A percentile compares a stretch with the other conserved stretches of the same genome.
Conservation (phyloP, 202 grass and related monocot species). For the Bolboschoenoplectus hybrid region DNA sequence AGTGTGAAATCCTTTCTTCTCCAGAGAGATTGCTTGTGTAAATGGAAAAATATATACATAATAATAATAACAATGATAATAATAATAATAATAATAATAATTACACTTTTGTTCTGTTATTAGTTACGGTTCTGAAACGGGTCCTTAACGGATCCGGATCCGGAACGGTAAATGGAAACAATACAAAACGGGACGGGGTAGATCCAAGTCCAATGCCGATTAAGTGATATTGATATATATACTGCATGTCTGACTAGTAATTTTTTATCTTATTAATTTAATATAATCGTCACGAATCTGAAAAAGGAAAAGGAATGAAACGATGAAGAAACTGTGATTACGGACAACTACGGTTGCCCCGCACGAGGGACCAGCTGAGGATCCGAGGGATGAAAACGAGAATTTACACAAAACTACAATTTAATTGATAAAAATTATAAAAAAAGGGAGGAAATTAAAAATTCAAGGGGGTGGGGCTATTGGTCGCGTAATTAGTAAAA, state of each 20-base stretch:
- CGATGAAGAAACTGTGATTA: neutral
- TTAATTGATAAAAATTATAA: neutral
- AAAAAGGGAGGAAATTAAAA: conserved; percentile 18
- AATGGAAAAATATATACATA: neutral
- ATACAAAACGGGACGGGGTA: conserved; percentile 5
- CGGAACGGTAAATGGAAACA: conserved; percentile 12
- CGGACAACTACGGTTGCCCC: neutral
- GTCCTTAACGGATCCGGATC: conserved; percentile 20
- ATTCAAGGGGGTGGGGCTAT: conserved; percentile 14
- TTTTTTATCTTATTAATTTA: conserved; percentile 19
- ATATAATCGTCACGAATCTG: conserved; percentile 1
- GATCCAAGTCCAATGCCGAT: conserved; percentile 25
- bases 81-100: neutral
- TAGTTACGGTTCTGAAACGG: neutral
- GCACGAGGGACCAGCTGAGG: conserved; percentile 31
- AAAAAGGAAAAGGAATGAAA: neutral
- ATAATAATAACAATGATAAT: neutral
- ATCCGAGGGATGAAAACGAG: neutral
- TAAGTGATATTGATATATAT: neutral
- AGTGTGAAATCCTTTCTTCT: neutral
- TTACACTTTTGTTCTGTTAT: neutral
- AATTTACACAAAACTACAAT: neutral
- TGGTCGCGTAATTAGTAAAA: conserved; percentile 33
- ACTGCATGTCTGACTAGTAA: neutral
- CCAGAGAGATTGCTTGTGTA: conserved; percentile 7